Evolutionary conservation across 108 stramenopile species (phyloP).

Genomic region (Schizochytrium sp.): DNA sequence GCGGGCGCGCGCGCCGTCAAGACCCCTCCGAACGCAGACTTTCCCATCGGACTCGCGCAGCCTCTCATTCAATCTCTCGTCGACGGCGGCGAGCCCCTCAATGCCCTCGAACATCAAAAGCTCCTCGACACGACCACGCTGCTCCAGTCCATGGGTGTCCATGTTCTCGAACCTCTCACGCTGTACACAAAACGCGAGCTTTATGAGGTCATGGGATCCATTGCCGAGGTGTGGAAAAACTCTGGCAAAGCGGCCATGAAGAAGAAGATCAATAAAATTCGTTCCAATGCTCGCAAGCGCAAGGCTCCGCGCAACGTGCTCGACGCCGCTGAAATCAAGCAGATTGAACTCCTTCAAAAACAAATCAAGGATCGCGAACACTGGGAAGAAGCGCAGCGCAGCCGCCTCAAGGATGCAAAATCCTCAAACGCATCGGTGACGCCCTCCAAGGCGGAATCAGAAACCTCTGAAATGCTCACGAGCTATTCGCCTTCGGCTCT

Average conservation of each 20-base stretch:
- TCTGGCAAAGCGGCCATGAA: constrained; percentile 10
- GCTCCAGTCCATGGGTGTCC: not conserved
- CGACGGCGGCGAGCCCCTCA: not conserved
- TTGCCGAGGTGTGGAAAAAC: constrained; percentile 14
- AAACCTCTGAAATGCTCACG: no score
- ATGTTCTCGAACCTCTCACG: not conserved
- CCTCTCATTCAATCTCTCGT: not conserved
- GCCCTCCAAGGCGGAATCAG: no score
- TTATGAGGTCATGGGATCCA: constrained; percentile 1
- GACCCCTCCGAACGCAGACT: not conserved
- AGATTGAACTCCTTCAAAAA: not conserved
- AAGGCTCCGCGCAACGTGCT: not conserved
- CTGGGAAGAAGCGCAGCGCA: not conserved
- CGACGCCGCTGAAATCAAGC: not conserved
- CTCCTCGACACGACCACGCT: not conserved
- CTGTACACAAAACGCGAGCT: constrained; percentile 7
- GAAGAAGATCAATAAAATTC: constrained; percentile 9
- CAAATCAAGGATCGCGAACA: not conserved
- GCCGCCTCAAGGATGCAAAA: not conserved
- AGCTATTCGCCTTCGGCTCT: no score
- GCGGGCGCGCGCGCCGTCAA: not conserved
- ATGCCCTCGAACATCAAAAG: not conserved
- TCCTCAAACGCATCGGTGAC: no score
- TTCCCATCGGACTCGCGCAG: not conserved
- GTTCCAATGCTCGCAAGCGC: not conserved